Conservation (phyloP, 305 asterid species). For the Solanum chacoense region DNA sequence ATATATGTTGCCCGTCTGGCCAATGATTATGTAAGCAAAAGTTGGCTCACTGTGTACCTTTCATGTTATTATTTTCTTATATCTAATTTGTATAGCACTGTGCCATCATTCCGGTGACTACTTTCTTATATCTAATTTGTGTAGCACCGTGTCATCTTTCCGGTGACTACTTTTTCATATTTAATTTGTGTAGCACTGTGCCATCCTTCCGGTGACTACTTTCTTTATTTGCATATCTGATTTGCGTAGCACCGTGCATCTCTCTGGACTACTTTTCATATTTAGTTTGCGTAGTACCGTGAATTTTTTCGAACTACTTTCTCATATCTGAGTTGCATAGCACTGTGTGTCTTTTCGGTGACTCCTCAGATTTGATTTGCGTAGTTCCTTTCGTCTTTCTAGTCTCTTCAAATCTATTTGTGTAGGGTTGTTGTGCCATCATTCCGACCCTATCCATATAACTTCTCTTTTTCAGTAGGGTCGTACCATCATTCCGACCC, state of each 20-base stretch:
- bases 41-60: not conserved
- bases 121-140: not conserved
- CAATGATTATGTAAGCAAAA: not conserved
- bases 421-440: not conserved
- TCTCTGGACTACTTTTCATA: not conserved
- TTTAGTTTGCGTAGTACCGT: not conserved
- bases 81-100: not conserved
- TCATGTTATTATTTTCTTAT: not conserved
- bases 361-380: not conserved
- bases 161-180: not conserved
- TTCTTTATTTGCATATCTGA: not conserved
- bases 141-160: not conserved
- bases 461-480: not conserved
- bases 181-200: not conserved
- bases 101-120: too few species aligned
- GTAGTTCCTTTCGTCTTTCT: not conserved
- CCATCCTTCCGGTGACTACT: not conserved
- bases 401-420: not conserved
- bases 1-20: not conserved
- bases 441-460: not conserved
- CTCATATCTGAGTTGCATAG: not conserved
- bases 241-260: not conserved
- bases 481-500: not conserved
- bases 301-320: not conserved
- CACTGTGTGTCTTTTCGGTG: not conserved